Evolutionary conservation across 169 alveolate genomes (phyloP), one percentile per base, ranked within the genome.

Genomic region (Plasmodium adleri): DNA sequence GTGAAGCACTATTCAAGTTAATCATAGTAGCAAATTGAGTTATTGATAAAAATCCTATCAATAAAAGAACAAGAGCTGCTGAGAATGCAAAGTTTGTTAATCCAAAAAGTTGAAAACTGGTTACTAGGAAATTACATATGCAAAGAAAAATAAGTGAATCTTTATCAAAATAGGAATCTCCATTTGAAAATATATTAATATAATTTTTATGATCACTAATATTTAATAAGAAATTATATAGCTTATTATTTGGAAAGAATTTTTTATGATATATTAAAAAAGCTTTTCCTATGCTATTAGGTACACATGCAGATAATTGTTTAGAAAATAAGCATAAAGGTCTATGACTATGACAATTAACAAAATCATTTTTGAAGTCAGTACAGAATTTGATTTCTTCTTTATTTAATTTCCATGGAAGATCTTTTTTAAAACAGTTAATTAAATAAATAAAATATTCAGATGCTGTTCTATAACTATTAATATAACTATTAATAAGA

Each of bases 81-180:
- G 93, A 80, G 62, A 93, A 92, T 1, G 96, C 93, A 71, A 93
- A 93, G 67, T 88, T 92, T 0, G 94, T 91, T 43, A 93, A 43
- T 1, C 96, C 96, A 22, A 78, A 60, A 28, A 92, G 43, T 63
- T 92, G 95, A 59, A 93, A 88, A 5, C 67, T 39, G 12, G 90
- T 74, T 0, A 90, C 95, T 1, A 78, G 54, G 26, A 78, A 64
- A 10, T 78, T 78, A 20, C 89, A 78, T 20, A 78, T 52, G 24
- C 64, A 78, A 8, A 78, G 54, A 20, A 63, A 78, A 5, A 78
- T 26, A 24, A 78, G 54, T 0, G 78, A 64, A 10, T 78, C 89
- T 58, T 66, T 78, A 39, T 78, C 89, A 3, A 78, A 64, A 47
- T 78, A 78, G 5, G 89, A 78, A n/a, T 22, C 54, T 4, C 73